Evolutionary conservation across 1,284 basidiomycete genomes (phyloP), one percentile per base, ranked within the genome.

Genomic region (Apiotrichum sp.): DNA sequence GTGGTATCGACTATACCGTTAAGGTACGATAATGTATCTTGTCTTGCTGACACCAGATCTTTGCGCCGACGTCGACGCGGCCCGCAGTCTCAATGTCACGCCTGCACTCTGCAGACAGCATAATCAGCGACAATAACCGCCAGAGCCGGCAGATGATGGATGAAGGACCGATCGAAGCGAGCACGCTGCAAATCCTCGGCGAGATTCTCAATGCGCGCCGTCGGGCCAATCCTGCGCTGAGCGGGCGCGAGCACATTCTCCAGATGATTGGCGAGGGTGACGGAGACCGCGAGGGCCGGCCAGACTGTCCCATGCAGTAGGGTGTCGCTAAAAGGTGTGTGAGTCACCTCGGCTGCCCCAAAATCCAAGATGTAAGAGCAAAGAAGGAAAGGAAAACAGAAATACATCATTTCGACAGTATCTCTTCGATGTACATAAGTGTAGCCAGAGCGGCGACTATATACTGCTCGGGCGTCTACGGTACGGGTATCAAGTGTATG

Each of bases 1-100:
- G 87, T 67, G 92, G 93, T 1, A 95, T 97, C 58, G 93, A 96
- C 71, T 79, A 82, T 6, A 90, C 88, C 1, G 82, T 95, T 59
- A 96, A 96, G 80, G 87, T 87, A 56, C 22, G 22, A 22, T 22
- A 22, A 22, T 22, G 22, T 22, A 22, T 36, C 11, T 14, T 11
- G 8, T 50, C 10, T 40, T 35, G 22, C 29, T 16, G 35, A 31
- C 3, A 31, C 9, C 40, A 55, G 53, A 35, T 56, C 33, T 56
- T 56, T 33, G 36, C 54, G 13, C 48, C 54, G 0, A 51, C 48
- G 5, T 7, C 52, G n/a, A 3, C 36, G 7, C 45, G 45, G 7
- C 14, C 50, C 9, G 44, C 48, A 7, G 41, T 44, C 2, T 48
- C 45, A 14, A 58, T 51, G 46, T 46, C 41, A 36, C 51, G 47